phyloP scores from a whole-genome alignment of 1,139 yeast genomes.

The Candida dubliniensis region DNA sequence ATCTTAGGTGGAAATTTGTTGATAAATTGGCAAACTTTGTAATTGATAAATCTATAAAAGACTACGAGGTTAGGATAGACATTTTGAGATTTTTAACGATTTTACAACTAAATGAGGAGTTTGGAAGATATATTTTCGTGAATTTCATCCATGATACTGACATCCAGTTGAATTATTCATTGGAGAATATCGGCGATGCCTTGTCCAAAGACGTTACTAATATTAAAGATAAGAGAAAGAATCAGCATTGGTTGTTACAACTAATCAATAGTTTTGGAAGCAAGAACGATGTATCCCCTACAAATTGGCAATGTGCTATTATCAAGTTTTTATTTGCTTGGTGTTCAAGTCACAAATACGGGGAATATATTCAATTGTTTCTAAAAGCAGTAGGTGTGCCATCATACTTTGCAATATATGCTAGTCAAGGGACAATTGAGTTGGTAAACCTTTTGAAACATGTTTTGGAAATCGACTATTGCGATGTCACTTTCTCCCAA shows the following conservation, averaged over 20 bases:
- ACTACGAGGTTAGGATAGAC: conserved; percentile 1
- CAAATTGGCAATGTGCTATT: conserved; percentile 5
- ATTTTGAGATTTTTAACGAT: conserved; percentile 1
- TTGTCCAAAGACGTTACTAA: not conserved
- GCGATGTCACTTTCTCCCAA: not conserved
- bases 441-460: not conserved
- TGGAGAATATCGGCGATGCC: not conserved
- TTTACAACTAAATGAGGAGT: not conserved
- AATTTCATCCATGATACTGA: not conserved
- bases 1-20: not conserved
- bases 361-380: not conserved
- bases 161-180: not conserved
- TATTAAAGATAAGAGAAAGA: not conserved
- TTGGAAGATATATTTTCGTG: not conserved
- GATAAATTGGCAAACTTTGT: conserved; percentile 4
- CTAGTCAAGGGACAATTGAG: not conserved
- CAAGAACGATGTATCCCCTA: not conserved
- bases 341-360: not conserved
- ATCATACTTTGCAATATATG: conserved; percentile 4
- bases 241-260: conserved; percentile 1
- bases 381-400: not conserved
- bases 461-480: not conserved
- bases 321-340: conserved; percentile 1
- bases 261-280: conserved; percentile 1
- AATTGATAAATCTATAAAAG: conserved; percentile 3